Conservation (phyloP, 2,329 filamentous ascomycete genomes). For the Colletotrichum agaves region DNA sequence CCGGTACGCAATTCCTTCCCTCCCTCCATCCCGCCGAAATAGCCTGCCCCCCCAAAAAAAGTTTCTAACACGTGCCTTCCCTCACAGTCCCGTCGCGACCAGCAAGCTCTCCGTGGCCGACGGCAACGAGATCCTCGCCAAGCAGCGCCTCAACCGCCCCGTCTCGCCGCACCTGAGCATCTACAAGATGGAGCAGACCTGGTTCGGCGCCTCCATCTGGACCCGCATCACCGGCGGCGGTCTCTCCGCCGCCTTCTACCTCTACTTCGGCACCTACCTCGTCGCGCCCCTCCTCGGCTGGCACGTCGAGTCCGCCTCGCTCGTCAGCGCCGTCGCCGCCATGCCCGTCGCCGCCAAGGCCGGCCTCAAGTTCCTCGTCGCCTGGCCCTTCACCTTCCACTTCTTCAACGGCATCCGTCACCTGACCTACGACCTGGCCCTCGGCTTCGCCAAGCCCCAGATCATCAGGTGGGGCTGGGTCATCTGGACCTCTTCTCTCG, state of each 20-base stretch:
- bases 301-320: slow-evolving; percentile 68
- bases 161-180: slow-evolving; percentile 86
- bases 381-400: slow-evolving; percentile 71
- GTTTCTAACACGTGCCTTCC: slow-evolving; percentile 10
- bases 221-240: slow-evolving; percentile 86
- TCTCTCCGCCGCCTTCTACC: slow-evolving; percentile 80
- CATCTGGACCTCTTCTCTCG: slow-evolving; percentile 59
- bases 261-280: slow-evolving; percentile 84
- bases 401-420: slow-evolving; percentile 66
- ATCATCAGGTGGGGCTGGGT: slow-evolving; percentile 59
- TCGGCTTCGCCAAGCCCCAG: slow-evolving; percentile 60
- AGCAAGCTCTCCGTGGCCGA: slow-evolving; percentile 65
- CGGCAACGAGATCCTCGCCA: slow-evolving; percentile 74
- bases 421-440: slow-evolving; percentile 61
- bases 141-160: slow-evolving; percentile 84
- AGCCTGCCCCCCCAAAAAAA: slow-evolving; percentile 1
- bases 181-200: slow-evolving; percentile 89
- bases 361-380: slow-evolving; percentile 63
- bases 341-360: slow-evolving; percentile 70
- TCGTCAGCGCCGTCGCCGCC: slow-evolving; percentile 69
- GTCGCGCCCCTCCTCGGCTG: slow-evolving; percentile 77
- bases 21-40: background rate
- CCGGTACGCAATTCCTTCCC: slow-evolving; percentile 52
- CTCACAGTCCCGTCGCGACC: slow-evolving; percentile 64
- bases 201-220: slow-evolving; percentile 76